phyloP scores from a whole-genome alignment of 768 basidiomycete genomes.

The Boletales sp. region DNA sequence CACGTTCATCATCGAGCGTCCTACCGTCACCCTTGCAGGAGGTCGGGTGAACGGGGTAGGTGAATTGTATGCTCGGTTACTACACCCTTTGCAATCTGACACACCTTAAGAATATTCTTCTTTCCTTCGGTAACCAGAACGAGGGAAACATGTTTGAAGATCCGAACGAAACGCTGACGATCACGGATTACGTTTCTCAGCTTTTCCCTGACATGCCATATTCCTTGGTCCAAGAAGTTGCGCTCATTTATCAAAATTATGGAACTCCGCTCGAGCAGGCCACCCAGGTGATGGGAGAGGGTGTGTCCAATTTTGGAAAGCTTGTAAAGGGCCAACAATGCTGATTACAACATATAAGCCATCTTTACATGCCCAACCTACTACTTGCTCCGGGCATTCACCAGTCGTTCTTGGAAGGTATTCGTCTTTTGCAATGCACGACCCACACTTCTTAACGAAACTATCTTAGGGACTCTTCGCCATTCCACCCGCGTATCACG shows the following conservation, averaged over 20 bases:
- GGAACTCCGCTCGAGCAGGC: slow-evolving; percentile 35
- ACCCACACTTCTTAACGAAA: too few species aligned
- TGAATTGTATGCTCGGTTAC: background rate
- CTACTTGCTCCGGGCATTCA: slow-evolving; percentile 28
- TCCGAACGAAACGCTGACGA: slow-evolving; percentile 15
- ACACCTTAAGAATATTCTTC: slow-evolving; percentile 21
- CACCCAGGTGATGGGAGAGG: slow-evolving; percentile 37
- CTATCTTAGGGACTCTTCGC: slow-evolving; percentile 28
- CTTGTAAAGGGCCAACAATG: too few species aligned
- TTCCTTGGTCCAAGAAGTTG: slow-evolving; percentile 24
- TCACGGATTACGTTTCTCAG: slow-evolving; percentile 24
- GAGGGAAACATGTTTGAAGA: slow-evolving; percentile 32
- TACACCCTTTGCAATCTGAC: background rate
- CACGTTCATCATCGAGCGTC: slow-evolving; percentile 40
- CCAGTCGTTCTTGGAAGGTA: slow-evolving; percentile 32
- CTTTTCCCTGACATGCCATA: slow-evolving; percentile 40
- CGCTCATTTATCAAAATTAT: slow-evolving; percentile 27
- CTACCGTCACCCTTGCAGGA: slow-evolving; percentile 34
- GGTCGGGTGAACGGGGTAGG: slow-evolving; percentile 44
- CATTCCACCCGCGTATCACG: slow-evolving; percentile 28
- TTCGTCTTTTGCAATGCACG: slow-evolving; percentile 8
- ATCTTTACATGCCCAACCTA: slow-evolving; percentile 37
- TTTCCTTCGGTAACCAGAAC: slow-evolving; percentile 25
- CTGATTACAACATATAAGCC: slow-evolving; percentile 15
- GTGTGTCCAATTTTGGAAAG: slow-evolving; percentile 21